Percentiles rank a stretch among this genome's conserved stretches.
Conservation (phyloP, 2,329 filamentous ascomycete species). For the Ceratocystiopsis sp. region DNA sequence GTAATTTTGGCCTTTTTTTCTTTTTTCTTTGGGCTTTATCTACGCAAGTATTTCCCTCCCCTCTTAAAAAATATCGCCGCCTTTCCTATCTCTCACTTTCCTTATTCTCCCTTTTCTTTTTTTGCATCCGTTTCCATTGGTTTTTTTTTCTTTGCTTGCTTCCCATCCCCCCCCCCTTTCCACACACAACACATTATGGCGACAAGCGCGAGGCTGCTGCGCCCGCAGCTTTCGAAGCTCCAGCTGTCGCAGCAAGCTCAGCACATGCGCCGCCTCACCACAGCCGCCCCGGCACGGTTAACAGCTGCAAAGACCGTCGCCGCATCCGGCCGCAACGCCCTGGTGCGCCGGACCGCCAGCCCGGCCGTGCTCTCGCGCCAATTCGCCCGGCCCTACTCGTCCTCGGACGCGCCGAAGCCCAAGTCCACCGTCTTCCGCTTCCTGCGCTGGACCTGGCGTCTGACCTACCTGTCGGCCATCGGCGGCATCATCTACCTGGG, state of each 20-base stretch:
- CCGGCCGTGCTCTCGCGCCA: conserved; percentile 9
- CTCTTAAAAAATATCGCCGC: conserved; percentile 2
- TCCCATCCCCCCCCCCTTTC: conserved; percentile 2
- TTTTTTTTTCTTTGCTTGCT: neutral
- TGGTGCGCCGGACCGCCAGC: neutral
- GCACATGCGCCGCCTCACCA: conserved; percentile 12
- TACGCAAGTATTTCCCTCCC: neutral
- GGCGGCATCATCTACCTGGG: conserved; percentile 53
- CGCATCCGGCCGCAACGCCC: conserved; percentile 1
- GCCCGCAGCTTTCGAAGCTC: conserved; percentile 7
- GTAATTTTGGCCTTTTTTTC: neutral
- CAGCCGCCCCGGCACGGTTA: conserved; percentile 8
- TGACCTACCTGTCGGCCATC: conserved; percentile 60
- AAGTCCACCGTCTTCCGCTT: conserved; percentile 46
- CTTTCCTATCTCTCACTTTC: neutral
- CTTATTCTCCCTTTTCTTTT: neutral
- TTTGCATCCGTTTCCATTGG: neutral
- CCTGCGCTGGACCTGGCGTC: conserved; percentile 68
- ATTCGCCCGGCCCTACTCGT: conserved; percentile 14
- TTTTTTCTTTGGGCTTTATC: neutral
- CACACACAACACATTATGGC: conserved; percentile 12
- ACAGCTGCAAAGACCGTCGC: conserved; percentile 11
- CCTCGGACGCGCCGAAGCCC: conserved; percentile 16
- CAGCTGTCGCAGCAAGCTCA: conserved; percentile 9
- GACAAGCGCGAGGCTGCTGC: conserved; percentile 13